These are phyloP conservation scores for Przewalskia tangutica DNA, from an alignment of 257 asterid genomes.

Conservation along the genomic window DNA sequence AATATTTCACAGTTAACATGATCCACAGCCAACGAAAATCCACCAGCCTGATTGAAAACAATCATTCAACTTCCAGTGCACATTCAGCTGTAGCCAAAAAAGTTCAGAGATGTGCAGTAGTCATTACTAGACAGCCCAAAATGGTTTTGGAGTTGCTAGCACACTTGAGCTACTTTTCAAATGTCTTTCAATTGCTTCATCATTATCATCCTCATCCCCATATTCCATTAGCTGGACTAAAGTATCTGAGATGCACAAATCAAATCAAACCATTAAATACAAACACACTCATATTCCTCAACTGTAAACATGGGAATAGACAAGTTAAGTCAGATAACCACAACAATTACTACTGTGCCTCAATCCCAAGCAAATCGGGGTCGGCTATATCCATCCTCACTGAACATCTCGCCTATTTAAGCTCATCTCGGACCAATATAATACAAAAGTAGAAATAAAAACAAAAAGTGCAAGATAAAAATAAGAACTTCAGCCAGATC, in stretches of 20 bases:
- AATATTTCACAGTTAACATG: neutral
- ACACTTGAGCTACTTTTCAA: slow-evolving; percentile 21
- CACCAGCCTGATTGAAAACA: neutral
- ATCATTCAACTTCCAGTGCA: neutral
- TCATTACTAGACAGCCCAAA: slow-evolving; percentile 52
- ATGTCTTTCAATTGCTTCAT: slow-evolving; percentile 13
- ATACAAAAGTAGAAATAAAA: neutral
- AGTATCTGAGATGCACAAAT: slow-evolving; percentile 44
- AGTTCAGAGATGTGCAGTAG: neutral
- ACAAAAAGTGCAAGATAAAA: neutral
- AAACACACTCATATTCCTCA: neutral
- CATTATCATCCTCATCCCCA: slow-evolving; percentile 69
- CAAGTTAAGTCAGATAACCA: neutral
- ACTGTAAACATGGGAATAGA: neutral
- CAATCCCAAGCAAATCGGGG: neutral
- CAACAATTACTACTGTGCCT: neutral
- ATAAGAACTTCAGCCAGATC: neutral
- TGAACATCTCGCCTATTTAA: neutral
- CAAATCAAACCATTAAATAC: neutral
- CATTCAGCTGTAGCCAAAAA: neutral
- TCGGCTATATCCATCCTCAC: neutral
- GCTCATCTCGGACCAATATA: neutral
- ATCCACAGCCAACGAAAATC: neutral
- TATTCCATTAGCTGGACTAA: slow-evolving; percentile 79
- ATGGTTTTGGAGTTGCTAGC: slow-evolving; percentile 44